Evolutionary conservation across 2,329 filamentous ascomycete species (phyloP), one percentile per base, ranked within the genome.

Genomic region (Colletotrichum acutatum): DNA sequence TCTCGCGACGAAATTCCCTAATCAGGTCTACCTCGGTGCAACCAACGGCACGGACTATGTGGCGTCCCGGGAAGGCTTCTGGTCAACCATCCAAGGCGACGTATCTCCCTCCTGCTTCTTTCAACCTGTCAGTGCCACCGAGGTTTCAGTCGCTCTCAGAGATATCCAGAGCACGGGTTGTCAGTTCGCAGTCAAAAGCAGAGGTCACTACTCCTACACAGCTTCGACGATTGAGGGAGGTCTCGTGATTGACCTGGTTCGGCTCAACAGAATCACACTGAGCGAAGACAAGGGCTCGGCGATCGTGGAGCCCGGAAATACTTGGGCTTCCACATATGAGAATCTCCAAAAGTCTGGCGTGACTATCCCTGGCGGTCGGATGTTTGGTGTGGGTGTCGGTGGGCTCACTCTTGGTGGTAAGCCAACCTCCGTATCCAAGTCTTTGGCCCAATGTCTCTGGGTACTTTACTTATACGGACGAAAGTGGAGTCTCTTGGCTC

Each of bases 141-240:
- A 79, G 56, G 74, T 80, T 9, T 75, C 76, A 5, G 53, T 46
- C 42, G 42, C 42, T 3, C 42, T n/a, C 1, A 46, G n/a, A 46
- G 19, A n/a, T n/a, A 19, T 46, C 3, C 42, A 9, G 16, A 46
- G 2, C 6, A 46, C 42, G 28, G 1, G 70, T 74, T 4, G 71
- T 78, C 37, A 16, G 0, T 86, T 86, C 75, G 83, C 86, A 0
- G 81, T 83, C 37, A 83, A 83, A 54, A 83, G 84, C 66, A 85
- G 85, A n/a, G 86, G 85, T 0, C 86, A 88, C 74, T 80, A 82
- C 6, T 80, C 83, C 5, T 84, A 84, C 74, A 78, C 80, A 0
- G 79, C 81, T 3, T 83, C 85, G 0, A 85, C 78, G 32, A 82
- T 80, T 46, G 76, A 78, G 8, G 77, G 73, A 2, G 82, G 82